Base-by-base conservation (phyloP, 768 basidiomycete genomes). In the Lentinula sp. region DNA sequence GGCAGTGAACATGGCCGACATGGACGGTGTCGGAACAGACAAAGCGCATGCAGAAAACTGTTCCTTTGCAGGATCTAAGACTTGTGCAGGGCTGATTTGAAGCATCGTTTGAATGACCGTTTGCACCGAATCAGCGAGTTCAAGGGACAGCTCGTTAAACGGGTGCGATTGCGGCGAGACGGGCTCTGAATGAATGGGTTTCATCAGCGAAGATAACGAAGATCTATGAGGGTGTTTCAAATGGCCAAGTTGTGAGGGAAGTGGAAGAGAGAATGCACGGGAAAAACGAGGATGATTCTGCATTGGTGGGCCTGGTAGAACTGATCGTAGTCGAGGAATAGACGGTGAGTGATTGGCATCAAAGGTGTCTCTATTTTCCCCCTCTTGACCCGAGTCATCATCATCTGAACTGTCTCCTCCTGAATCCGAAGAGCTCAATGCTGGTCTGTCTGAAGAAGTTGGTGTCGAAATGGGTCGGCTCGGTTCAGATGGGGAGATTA, bases 1-100 rank as follows among this genome's bases (percentile, higher is more conserved):
- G 42, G 88, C 83, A 16, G 91, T 92, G 71, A 97, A 84, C 71
- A 98, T 80, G 42, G 93, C 91, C 16, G 91, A 90, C 73, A 98
- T 81, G 65, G 89, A 92, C 6, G 93, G 84, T 0, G 91, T 91
- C 9, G 95, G 95, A 48, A 97, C 84, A 41, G 91, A 87, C 28
- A 98, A 73, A 1, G 93, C 84, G 71, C 92, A 96, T 28, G 92
- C 89, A 1, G 94, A 90, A 68, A 94, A 90, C 70, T 95, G 94
- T 69, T 98, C 95, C 72, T 91, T 95, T 2, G 90, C 87, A n/a
- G 91, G 85, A 70, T 97, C 94, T 50, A 97, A 81, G 18, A 97
- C 76, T 72, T 98, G 95, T 0, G 90, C 85, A 3, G 95, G 94
- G 0, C 91, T 91, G 64, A 97, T 80, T 67, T 95, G 93, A 2